phyloP scores from a whole-genome alignment of 129 eudicot genomes.

The Flaveria linearis region DNA sequence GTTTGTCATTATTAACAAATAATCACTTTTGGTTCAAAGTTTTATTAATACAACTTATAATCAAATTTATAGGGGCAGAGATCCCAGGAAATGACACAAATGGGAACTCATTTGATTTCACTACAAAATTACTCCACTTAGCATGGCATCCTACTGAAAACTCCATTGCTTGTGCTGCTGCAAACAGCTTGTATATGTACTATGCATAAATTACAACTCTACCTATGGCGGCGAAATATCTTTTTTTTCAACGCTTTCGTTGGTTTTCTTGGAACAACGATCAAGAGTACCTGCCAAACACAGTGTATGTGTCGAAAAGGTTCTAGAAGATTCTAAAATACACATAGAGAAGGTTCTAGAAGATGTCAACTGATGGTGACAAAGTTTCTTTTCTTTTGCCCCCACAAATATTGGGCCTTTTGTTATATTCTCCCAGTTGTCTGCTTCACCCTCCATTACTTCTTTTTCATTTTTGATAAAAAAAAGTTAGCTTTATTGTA shows the following conservation, averaged over 20 bases:
- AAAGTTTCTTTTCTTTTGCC: conserved; percentile 18
- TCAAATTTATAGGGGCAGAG: conserved; percentile 54
- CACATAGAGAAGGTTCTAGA: conserved; percentile 4
- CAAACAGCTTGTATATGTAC: conserved; percentile 99
- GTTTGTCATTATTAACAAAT: background rate
- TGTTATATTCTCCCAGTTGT: conserved; percentile 31
- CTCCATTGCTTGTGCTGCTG: conserved; percentile 99
- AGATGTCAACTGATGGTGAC: conserved; percentile 18
- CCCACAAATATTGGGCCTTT: conserved; percentile 14
- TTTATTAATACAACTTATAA: background rate
- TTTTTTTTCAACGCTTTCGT: conserved; percentile 15
- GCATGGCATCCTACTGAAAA: conserved; percentile 99
- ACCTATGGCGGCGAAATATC: conserved; percentile 5
- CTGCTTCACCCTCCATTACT: conserved; percentile 35
- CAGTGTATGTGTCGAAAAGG: background rate
- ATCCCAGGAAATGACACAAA: conserved; percentile 74
- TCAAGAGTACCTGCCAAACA: conserved; percentile 21
- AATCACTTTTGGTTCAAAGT: background rate
- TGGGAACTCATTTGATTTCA: conserved; percentile 90
- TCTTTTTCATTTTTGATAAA: conserved; percentile 29
- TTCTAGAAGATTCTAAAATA: conserved; percentile 29
- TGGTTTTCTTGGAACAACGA: conserved; percentile 26
- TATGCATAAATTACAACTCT: conserved; percentile 58
- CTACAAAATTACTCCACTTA: conserved; percentile 91
- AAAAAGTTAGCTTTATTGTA: conserved; percentile 33